phyloP scores from a whole-genome alignment of 2,329 filamentous ascomycete species.

The Trichoderma sp. region DNA sequence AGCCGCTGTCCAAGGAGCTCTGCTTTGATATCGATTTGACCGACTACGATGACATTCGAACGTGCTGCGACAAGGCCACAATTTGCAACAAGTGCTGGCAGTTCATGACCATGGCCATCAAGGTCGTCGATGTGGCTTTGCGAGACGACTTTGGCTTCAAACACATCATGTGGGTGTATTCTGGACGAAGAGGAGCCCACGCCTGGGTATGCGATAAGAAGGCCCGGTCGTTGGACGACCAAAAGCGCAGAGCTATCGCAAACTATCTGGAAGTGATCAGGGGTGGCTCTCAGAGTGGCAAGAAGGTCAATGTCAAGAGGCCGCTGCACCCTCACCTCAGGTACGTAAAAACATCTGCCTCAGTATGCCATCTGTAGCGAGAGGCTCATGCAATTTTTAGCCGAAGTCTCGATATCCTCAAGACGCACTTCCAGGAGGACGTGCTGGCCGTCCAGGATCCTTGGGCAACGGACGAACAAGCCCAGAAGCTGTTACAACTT shows the following conservation, averaged over 20 bases:
- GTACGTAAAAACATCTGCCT: conserved; percentile 44
- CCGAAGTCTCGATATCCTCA: conserved; percentile 83
- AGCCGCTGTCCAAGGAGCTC: conserved; percentile 86
- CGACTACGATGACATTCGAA: conserved; percentile 95
- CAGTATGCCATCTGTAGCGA: background rate
- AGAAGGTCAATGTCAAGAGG: conserved; percentile 80
- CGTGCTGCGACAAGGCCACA: conserved; percentile 89
- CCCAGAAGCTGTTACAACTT: conserved; percentile 77
- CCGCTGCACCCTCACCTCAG: conserved; percentile 88
- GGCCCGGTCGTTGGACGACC: conserved; percentile 81
- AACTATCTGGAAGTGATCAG: conserved; percentile 89
- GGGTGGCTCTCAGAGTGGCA: conserved; percentile 81
- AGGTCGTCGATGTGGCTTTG: conserved; percentile 83
- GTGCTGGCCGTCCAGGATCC: conserved; percentile 86
- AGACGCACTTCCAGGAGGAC: conserved; percentile 79
- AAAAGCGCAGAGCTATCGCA: conserved; percentile 80
- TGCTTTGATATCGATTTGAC: conserved; percentile 99
- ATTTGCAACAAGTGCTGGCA: conserved; percentile 95
- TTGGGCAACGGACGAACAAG: conserved; percentile 70
- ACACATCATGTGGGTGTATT: conserved; percentile 98
- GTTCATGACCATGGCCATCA: conserved; percentile 97
- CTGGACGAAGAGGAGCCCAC: conserved; percentile 92
- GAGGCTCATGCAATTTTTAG: conserved; percentile 44
- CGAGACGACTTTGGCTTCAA: conserved; percentile 95
- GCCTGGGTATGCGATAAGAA: conserved; percentile 96